phyloP scores from a whole-genome alignment of 2,329 filamentous ascomycete genomes.

The Phialophora chinensis region DNA sequence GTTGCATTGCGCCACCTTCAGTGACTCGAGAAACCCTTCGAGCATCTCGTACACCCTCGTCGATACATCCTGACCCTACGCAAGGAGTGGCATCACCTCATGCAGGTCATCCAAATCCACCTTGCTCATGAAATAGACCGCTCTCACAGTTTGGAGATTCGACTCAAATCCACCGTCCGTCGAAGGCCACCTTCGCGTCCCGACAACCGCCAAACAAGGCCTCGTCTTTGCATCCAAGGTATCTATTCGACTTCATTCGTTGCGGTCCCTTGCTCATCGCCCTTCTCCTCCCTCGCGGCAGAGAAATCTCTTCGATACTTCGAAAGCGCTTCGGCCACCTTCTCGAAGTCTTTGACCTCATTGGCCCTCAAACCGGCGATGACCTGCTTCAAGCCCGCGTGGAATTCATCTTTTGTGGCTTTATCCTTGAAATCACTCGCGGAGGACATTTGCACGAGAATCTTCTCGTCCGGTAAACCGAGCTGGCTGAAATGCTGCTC shows the following conservation, averaged over 20 bases:
- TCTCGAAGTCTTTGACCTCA: constrained; percentile 58
- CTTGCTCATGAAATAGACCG: not conserved
- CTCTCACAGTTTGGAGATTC: not conserved
- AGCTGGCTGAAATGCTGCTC: constrained; percentile 82
- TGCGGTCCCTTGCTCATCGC: not conserved
- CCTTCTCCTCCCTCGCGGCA: constrained; percentile 20
- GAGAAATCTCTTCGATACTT: constrained; percentile 53
- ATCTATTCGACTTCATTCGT: not conserved
- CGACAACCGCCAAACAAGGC: not conserved
- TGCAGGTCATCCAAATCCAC: not conserved
- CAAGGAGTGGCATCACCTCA: not conserved
- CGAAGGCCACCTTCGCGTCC: not conserved
- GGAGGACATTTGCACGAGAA: constrained; percentile 57
- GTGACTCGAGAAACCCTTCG: not conserved
- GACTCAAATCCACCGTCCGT: not conserved
- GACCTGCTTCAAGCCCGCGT: constrained; percentile 54
- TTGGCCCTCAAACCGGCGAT: constrained; percentile 57
- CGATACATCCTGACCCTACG: not conserved
- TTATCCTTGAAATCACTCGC: constrained; percentile 53
- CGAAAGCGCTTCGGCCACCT: constrained; percentile 56
- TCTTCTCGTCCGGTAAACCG: constrained; percentile 64
- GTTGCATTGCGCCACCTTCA: not conserved
- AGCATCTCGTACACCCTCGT: not conserved
- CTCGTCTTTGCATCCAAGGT: not conserved
- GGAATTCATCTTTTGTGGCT: constrained; percentile 52